A percentile compares a stretch with the other conserved stretches of the same genome.
phyloP scores from a whole-genome alignment of 192 early-diverging fungal species.

The Linnemannia zychae region DNA sequence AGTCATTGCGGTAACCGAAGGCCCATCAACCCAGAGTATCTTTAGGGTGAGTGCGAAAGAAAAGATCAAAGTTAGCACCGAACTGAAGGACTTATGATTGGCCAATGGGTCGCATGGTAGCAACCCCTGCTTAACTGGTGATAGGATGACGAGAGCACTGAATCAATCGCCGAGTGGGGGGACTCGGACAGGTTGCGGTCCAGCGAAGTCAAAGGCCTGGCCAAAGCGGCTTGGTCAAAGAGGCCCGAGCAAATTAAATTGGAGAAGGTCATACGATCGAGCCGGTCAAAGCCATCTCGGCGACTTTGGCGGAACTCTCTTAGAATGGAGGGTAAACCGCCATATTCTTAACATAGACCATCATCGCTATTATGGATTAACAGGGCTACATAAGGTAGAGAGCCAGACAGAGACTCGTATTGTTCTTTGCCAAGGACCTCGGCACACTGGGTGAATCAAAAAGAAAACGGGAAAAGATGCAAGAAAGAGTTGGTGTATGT shows the following conservation, averaged over 20 bases:
- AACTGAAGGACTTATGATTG: background rate
- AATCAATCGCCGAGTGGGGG: background rate
- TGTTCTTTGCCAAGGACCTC: background rate
- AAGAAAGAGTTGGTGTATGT: background rate
- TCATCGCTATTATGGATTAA: background rate
- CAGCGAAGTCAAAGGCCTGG: background rate
- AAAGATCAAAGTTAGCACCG: too few relatives aligned
- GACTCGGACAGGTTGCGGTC: background rate
- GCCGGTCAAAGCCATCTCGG: background rate
- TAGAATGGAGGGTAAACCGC: background rate
- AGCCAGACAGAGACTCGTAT: background rate
- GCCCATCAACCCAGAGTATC: background rate
- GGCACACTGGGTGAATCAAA: too few relatives aligned
- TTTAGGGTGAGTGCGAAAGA: background rate
- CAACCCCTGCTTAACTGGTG: too few relatives aligned
- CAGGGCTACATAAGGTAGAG: background rate
- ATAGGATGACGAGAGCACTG: background rate
- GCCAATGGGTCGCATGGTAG: too few relatives aligned
- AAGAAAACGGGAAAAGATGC: background rate
- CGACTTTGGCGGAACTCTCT: background rate
- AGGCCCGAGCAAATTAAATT: background rate
- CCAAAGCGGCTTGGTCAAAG: slow-evolving; percentile 17
- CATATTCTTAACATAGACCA: slow-evolving; percentile 1
- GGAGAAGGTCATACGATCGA: background rate
- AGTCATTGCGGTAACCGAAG: background rate